Base-by-base conservation (phyloP, 495 filamentous ascomycete genomes). In the Daldinia childiae region DNA sequence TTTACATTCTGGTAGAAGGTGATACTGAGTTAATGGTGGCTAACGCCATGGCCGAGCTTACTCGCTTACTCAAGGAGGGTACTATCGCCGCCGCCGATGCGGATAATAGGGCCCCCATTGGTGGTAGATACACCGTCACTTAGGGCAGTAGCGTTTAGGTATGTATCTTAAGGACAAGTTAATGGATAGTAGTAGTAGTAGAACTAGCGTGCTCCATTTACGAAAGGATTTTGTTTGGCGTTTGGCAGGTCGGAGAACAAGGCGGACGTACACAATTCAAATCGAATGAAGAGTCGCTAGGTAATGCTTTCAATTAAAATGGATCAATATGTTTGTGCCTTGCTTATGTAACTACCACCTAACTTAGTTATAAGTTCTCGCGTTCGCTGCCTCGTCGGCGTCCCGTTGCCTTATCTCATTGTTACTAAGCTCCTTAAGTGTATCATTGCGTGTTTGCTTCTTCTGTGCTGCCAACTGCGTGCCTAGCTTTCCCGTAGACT, bases 1-100 rank as follows among this genome's bases (percentile, higher is more conserved):
- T 98, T 64, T 99, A 99, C 76, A 97, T 99, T 74, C 85, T 99
- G 38, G 96, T 99, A 36, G 95, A 99, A 76, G 95, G 95, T 21
- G 95, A 99, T 78, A 98, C 96, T 0, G 95, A 99, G 78, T 81
- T 96, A 55, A 90, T 93, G 57, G 95, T 99, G 3, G 91, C 90
- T 52, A 92, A 92, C 79, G 96, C 95, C 15, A 95, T 98, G 90
- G 86, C 89, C 64, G 95, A 98, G 79, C 85, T 98, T 50, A 94
- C 93, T 79, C 87, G 94, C 30, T 79, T 98, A 67, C 82, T 98
- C 54, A 93, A 90, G 79, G 95, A 98, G 80, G 95, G 92, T n/a
- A 97, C 93, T 0, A 87, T 95, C 64, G 94, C 94, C 0, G 94
- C 94, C 26, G 91, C 91, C 30, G 93, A 97, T 71, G 91, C 89